Evolutionary conservation across 2,329 filamentous ascomycete genomes (phyloP).

Genomic region (Pseudocercospora ulei): DNA sequence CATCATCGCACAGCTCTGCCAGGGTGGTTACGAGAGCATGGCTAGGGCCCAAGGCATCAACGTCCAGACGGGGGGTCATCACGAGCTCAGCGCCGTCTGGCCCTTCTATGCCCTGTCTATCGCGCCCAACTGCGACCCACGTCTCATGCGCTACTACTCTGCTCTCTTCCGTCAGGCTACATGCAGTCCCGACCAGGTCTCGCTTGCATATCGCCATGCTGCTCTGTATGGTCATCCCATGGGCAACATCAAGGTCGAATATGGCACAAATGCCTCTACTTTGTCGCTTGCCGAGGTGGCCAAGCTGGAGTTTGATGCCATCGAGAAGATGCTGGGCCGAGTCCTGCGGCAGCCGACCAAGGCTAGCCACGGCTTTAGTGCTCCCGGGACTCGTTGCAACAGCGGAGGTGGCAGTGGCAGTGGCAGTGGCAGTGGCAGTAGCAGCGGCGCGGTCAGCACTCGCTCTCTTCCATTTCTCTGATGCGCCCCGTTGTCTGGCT

Average conservation of each 20-base stretch:
- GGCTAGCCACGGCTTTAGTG: conserved; percentile 7
- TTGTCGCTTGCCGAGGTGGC: conserved; percentile 25
- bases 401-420: conserved; percentile 1
- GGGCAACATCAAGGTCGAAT: conserved; percentile 27
- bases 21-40: conserved; percentile 21
- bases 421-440: neutral
- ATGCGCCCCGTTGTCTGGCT: too few relatives aligned
- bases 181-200: conserved; percentile 4
- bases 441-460: too few relatives aligned
- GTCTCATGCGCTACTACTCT: conserved; percentile 29
- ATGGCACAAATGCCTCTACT: conserved; percentile 17
- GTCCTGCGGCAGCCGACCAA: conserved; percentile 9
- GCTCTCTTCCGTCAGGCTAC: conserved; percentile 25
- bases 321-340: conserved; percentile 22
- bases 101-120: conserved; percentile 29
- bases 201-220: conserved; percentile 19
- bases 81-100: conserved; percentile 23
- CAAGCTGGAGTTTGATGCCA: conserved; percentile 24
- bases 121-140: conserved; percentile 19
- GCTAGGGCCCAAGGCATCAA: conserved; percentile 21
- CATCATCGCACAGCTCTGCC: conserved; percentile 18
- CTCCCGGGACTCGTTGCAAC: conserved; percentile 6
- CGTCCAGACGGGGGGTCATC: conserved; percentile 25
- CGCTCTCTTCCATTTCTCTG: conserved; percentile 2
- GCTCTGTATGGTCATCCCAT: conserved; percentile 22